Percentiles rank a stretch among this genome's conserved stretches.
Evolutionary conservation across 2,329 filamentous ascomycete genomes (phyloP).

Genomic region (Xylaria sp.): DNA sequence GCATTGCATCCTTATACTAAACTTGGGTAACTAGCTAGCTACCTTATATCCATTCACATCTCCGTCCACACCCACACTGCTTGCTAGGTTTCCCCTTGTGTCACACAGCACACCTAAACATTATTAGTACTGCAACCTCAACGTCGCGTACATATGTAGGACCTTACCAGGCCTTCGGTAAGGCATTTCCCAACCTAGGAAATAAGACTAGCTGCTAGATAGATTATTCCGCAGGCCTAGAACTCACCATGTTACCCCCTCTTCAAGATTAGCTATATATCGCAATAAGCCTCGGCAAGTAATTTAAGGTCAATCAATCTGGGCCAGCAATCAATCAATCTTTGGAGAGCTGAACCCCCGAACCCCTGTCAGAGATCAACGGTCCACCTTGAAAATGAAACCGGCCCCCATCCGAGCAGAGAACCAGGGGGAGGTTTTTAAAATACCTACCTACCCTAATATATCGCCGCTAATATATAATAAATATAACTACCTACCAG

Average conservation of each 20-base stretch:
- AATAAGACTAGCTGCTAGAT: constrained; percentile 14
- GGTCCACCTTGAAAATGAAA: constrained; percentile 23
- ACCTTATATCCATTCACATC: not conserved
- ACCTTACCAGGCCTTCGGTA: constrained; percentile 39
- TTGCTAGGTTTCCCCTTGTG: not conserved
- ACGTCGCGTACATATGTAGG: constrained; percentile 38
- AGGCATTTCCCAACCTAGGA: constrained; percentile 13
- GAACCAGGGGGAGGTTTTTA: no score
- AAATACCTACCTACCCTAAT: no score
- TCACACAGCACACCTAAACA: constrained; percentile 14
- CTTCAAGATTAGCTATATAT: not conserved
- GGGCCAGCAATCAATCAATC: not conserved
- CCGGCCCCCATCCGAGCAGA: constrained; percentile 26
- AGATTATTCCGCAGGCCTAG: not conserved
- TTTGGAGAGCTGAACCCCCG: constrained; percentile 16
- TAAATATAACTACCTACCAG: not conserved
- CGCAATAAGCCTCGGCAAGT: constrained; percentile 24
- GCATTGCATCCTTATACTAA: constrained; percentile 3
- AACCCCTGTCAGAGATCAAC: not conserved
- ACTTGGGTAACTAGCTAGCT: not conserved
- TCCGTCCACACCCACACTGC: not conserved
- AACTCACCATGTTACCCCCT: not conserved
- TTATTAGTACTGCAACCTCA: constrained; percentile 24
- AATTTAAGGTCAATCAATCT: constrained; percentile 1
- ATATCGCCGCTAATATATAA: not conserved